Evolutionary conservation across 208 protist genomes (phyloP).

Genomic region (Trypanosoma platydactyli): DNA sequence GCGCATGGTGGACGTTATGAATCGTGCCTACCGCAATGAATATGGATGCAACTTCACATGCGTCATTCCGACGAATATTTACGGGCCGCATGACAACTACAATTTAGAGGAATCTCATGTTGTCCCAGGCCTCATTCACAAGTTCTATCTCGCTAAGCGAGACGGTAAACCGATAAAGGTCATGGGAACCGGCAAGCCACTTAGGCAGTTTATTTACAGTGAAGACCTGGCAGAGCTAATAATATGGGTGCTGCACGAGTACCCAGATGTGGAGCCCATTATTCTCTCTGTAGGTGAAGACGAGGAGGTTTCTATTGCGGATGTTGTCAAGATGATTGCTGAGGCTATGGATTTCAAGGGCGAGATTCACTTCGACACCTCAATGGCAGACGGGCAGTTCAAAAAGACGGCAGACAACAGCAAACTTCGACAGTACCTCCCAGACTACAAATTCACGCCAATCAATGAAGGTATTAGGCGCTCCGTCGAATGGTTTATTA

Average conservation of each 20-base stretch:
- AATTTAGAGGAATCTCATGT: slow-evolving; percentile 83
- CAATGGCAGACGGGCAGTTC: slow-evolving; percentile 92
- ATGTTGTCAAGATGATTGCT: slow-evolving; percentile 75
- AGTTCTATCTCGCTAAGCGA: slow-evolving; percentile 84
- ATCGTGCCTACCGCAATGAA: slow-evolving; percentile 66
- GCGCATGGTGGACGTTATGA: slow-evolving; percentile 93
- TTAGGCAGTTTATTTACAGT: slow-evolving; percentile 95
- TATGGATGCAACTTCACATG: slow-evolving; percentile 85
- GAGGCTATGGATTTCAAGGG: slow-evolving; percentile 85
- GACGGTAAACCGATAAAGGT: slow-evolving; percentile 67
- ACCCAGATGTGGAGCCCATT: slow-evolving; percentile 83
- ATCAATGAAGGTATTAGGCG: slow-evolving; percentile 79
- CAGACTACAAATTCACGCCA: slow-evolving; percentile 90
- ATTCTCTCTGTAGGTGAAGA: slow-evolving; percentile 91
- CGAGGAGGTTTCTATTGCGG: slow-evolving; percentile 88
- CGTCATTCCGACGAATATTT: slow-evolving; percentile 96
- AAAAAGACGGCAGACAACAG: slow-evolving; percentile 93
- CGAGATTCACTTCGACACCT: slow-evolving; percentile 85
- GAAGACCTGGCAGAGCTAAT: slow-evolving; percentile 81
- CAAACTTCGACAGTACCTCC: slow-evolving; percentile 74
- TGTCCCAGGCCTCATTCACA: slow-evolving; percentile 94
- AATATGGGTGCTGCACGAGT: slow-evolving; percentile 77
- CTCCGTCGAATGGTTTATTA: slow-evolving; percentile 85
- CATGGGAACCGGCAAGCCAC: slow-evolving; percentile 89
- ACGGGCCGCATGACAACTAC: slow-evolving; percentile 93